Percentiles rank a stretch among this genome's conserved stretches.
Conservation (phyloP, 768 basidiomycete species). For the Phaeolepiota aurea region DNA sequence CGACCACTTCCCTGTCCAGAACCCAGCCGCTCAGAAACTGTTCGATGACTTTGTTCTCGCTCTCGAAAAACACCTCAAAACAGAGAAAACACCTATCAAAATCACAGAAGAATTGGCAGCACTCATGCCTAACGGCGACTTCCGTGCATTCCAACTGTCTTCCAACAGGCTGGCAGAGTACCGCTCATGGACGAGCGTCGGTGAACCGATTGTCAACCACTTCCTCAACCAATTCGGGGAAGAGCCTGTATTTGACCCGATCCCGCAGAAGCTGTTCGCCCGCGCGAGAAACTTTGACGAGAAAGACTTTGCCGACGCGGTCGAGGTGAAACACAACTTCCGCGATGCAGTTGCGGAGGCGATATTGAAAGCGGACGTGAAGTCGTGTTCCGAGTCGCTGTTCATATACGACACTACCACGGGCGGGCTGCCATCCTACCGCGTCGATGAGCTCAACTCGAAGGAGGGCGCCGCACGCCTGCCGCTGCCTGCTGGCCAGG, state of each 20-base stretch:
- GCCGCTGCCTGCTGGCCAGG: slow-evolving; percentile 12
- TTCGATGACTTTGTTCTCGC: slow-evolving; percentile 18
- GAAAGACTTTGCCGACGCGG: slow-evolving; percentile 17
- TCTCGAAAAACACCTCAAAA: slow-evolving; percentile 17
- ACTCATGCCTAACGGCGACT: slow-evolving; percentile 19
- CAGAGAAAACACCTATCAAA: slow-evolving; percentile 16
- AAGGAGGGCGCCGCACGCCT: slow-evolving; percentile 20
- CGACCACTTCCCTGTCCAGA: slow-evolving; percentile 25
- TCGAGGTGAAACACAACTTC: slow-evolving; percentile 17
- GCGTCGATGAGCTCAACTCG: slow-evolving; percentile 22
- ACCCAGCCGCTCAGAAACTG: slow-evolving; percentile 20
- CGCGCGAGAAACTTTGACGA: slow-evolving; percentile 15
- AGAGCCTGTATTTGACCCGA: slow-evolving; percentile 21
- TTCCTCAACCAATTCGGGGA: slow-evolving; percentile 13
- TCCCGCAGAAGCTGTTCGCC: slow-evolving; percentile 20
- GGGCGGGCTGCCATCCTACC: slow-evolving; percentile 25
- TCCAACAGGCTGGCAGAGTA: slow-evolving; percentile 27
- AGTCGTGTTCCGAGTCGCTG: slow-evolving; percentile 24
- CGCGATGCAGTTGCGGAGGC: slow-evolving; percentile 13
- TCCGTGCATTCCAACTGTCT: slow-evolving; percentile 16
- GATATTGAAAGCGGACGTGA: slow-evolving; percentile 18
- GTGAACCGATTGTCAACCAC: slow-evolving; percentile 19
- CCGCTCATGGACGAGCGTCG: slow-evolving; percentile 24
- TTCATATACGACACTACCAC: slow-evolving; percentile 28
- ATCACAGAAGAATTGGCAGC: slow-evolving; percentile 19